Conservation (phyloP, 2,329 filamentous ascomycete species). For the Colletotrichum navitas region DNA sequence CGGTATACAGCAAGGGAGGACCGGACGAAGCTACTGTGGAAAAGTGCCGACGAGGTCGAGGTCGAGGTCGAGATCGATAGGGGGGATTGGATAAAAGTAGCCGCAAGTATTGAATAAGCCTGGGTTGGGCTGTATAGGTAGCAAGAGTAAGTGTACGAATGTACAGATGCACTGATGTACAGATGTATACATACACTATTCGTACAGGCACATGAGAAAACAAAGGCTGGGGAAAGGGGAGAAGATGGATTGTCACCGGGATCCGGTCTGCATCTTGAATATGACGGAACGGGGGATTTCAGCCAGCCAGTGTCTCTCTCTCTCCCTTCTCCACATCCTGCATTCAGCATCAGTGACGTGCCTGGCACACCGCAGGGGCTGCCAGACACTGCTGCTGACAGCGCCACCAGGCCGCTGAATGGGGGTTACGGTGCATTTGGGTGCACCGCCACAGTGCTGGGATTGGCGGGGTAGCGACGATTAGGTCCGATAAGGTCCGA, state of each 20-base stretch:
- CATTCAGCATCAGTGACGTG: slow-evolving; percentile 28
- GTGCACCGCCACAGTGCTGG: slow-evolving; percentile 37
- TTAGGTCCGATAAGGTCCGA: slow-evolving; percentile 14
- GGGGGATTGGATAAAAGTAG: background rate
- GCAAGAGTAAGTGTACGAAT: too few species aligned
- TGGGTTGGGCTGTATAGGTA: background rate
- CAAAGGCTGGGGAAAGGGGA: background rate
- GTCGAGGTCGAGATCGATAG: background rate
- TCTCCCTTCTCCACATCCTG: background rate
- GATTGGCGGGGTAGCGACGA: slow-evolving; percentile 32
- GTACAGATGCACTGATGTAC: too few species aligned
- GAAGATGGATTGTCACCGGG: slow-evolving; percentile 5
- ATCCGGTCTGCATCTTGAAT: background rate
- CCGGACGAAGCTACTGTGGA: slow-evolving; percentile 1
- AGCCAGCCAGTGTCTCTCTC: background rate
- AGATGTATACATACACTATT: too few species aligned
- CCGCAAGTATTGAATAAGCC: background rate
- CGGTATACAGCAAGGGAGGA: background rate
- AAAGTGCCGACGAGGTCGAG: slow-evolving; percentile 1
- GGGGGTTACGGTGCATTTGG: slow-evolving; percentile 15
- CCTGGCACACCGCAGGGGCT: background rate
- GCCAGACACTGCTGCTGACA: background rate
- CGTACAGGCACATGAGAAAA: background rate
- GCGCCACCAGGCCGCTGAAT: background rate
- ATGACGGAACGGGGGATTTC: background rate